Evolutionary conservation across 2,329 filamentous ascomycete genomes (phyloP).

Genomic region (Fusarium humuli): DNA sequence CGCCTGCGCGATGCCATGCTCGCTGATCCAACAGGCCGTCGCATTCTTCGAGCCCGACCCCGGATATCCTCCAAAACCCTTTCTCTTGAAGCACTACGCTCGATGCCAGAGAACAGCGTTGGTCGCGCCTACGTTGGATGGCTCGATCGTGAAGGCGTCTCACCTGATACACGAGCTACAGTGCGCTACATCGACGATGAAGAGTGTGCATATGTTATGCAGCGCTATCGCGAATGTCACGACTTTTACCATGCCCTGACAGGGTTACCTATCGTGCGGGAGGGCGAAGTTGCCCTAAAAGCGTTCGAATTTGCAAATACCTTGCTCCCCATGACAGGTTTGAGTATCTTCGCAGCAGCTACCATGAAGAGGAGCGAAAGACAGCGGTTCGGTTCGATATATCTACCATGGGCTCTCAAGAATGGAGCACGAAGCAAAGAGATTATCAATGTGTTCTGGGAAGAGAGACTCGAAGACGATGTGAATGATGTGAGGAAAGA

Average conservation of each 20-base stretch:
- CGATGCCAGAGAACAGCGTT: conserved; percentile 77
- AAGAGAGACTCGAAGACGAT: conserved; percentile 89
- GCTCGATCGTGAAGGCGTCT: conserved; percentile 94
- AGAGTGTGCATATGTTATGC: conserved; percentile 98
- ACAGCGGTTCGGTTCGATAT: conserved; percentile 76
- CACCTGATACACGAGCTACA: conserved; percentile 83
- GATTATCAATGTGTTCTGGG: conserved; percentile 97
- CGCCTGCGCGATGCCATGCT: conserved; percentile 95
- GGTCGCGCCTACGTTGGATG: conserved; percentile 87
- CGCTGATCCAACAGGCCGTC: conserved; percentile 80
- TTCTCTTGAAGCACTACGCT: conserved; percentile 74
- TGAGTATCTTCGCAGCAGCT: conserved; percentile 86
- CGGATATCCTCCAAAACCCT: conserved; percentile 84
- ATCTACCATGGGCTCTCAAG: conserved; percentile 89
- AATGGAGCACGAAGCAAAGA: conserved; percentile 83
- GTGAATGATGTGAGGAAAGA: conserved; percentile 79
- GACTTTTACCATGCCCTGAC: conserved; percentile 98
- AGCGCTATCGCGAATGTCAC: conserved; percentile 95
- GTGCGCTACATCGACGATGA: conserved; percentile 95
- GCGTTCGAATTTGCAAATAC: conserved; percentile 98
- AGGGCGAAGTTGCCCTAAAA: conserved; percentile 97
- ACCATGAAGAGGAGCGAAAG: conserved; percentile 87
- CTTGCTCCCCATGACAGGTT: conserved; percentile 90
- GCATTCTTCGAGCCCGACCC: conserved; percentile 90
- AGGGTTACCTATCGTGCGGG: conserved; percentile 88